Evolutionary conservation across 306 rosid species (phyloP).

Genomic region (Pyrus communis): DNA sequence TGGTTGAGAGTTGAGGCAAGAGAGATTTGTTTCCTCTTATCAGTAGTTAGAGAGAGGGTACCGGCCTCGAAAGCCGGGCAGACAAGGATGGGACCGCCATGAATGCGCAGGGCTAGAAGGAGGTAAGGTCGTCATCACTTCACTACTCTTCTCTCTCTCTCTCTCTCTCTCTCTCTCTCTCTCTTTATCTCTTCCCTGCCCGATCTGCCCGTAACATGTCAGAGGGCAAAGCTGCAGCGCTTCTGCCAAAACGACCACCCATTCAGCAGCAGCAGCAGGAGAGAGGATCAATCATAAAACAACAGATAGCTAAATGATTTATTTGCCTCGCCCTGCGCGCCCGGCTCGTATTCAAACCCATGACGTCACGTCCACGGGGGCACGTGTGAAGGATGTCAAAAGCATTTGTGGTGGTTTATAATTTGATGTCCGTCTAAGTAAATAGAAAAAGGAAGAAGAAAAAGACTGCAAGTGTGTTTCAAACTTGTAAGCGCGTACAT

Average conservation of each 20-base stretch:
- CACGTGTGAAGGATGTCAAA: slow-evolving; percentile 26
- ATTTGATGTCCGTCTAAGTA: slow-evolving; percentile 10
- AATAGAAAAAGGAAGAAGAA: background rate
- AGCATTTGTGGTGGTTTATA: background rate
- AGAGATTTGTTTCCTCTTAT: background rate
- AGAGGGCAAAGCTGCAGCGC: slow-evolving; percentile 24
- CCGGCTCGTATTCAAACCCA: background rate
- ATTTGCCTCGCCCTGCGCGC: slow-evolving; percentile 4
- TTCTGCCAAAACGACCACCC: slow-evolving; percentile 30
- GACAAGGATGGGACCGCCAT: slow-evolving; percentile 40
- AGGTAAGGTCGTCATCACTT: slow-evolving; percentile 37
- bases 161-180: background rate
- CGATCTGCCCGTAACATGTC: slow-evolving; percentile 32
- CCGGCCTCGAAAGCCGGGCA: slow-evolving; percentile 68
- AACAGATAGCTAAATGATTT: slow-evolving; percentile 57
- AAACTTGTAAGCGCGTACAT: background rate
- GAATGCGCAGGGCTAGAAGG: slow-evolving; percentile 16
- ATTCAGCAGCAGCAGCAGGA: slow-evolving; percentile 17
- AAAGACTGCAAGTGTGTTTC: slow-evolving; percentile 27
- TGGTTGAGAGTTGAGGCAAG: background rate
- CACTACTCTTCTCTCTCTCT: background rate
- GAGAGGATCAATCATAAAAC: slow-evolving; percentile 61
- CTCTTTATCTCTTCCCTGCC: no score
- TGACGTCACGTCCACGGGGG: slow-evolving; percentile 17
- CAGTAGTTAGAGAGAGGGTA: background rate